Evolutionary conservation across 179 eudicot genomes (phyloP), one percentile per base, ranked within the genome.

Genomic region (Drosera spatulata): DNA sequence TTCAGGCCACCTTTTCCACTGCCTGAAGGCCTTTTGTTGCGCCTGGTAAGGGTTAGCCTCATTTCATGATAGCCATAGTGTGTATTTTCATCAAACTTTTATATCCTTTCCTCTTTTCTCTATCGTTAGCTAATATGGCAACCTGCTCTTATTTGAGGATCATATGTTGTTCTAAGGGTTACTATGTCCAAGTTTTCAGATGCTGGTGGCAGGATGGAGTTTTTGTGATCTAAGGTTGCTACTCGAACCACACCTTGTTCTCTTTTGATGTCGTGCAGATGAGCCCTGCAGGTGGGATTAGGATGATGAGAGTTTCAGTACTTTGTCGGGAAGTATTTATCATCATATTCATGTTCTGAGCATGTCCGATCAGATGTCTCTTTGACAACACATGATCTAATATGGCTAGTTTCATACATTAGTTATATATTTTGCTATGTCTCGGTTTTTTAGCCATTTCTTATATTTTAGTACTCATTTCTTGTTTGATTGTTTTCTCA

Each of bases 221-320:
- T 75, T 89, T 74, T 82, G 73, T 82, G 85, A 83, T 73, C 82
- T 79, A 84, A 77, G 87, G 87, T 89, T 81, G 93, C 87, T 85
- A 84, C 73, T 69, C 85, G 33, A 77, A 63, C 71, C 91, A 87
- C 83, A 85, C 87, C 84, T 88, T 91, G 86, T 88, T 85, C 73
- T 82, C 82, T 82, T 84, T 81, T 87, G 97, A 81, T 87, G 75
- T 79, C 94, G 77, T 82, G 85, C 79, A 77, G 80, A 80, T 79
- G 80, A 78, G 79, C 82, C 67, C 58, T 80, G 85, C 96, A 91
- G 98, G 98, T 91, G 91, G 98, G 96, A 82, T 85, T 85, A 85
- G 95, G 84, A 81, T 41, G 66, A 61, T 84, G 9, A 71, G 77
- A 76, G 75, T 69, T 71, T 72, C 65, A 65, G 69, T 76, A 73